Conservation (phyloP, 768 basidiomycete species). For the Agaricus bisporus region DNA sequence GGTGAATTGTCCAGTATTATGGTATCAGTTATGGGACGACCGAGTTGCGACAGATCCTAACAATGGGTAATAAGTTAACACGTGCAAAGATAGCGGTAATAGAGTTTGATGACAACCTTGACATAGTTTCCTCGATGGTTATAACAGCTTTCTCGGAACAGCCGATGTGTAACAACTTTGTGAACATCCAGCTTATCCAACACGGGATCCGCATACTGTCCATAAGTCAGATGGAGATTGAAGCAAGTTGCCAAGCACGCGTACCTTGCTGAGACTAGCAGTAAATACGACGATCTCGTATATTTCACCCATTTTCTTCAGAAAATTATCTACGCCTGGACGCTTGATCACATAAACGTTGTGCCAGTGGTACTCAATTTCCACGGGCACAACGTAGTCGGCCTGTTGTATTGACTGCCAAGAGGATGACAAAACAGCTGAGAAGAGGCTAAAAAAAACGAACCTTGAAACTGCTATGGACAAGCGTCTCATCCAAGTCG, state of each 20-base stretch:
- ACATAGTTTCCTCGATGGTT: constrained; percentile 99
- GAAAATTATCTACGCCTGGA: constrained; percentile 94
- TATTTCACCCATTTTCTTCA: constrained; percentile 97
- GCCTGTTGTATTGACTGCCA: constrained; percentile 85
- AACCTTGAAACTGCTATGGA: constrained; percentile 98
- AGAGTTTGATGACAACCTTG: constrained; percentile 54
- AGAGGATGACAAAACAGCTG: constrained; percentile 10
- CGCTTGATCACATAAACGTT: constrained; percentile 99
- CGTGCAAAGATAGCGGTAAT: background rate
- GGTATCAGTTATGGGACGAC: constrained; percentile 86
- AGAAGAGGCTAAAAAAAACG: constrained; percentile 11
- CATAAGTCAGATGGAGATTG: constrained; percentile 5
- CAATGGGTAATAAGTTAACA: constrained; percentile 7
- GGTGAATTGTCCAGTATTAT: constrained; percentile 99
- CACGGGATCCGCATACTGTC: constrained; percentile 95
- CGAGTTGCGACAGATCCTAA: constrained; percentile 95
- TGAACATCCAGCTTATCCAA: constrained; percentile 94
- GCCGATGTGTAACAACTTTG: constrained; percentile 85
- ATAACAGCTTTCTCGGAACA: constrained; percentile 98
- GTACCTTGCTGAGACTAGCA: constrained; percentile 92
- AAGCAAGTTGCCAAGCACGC: constrained; percentile 16
- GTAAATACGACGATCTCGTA: constrained; percentile 99
- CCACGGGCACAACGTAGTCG: constrained; percentile 98
- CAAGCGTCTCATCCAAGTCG: constrained; percentile 94
- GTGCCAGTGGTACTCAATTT: constrained; percentile 97